Evolutionary conservation across 768 basidiomycete species (phyloP), one percentile per base, ranked within the genome.

Genomic region (Leucosporidium creatinivorum): DNA sequence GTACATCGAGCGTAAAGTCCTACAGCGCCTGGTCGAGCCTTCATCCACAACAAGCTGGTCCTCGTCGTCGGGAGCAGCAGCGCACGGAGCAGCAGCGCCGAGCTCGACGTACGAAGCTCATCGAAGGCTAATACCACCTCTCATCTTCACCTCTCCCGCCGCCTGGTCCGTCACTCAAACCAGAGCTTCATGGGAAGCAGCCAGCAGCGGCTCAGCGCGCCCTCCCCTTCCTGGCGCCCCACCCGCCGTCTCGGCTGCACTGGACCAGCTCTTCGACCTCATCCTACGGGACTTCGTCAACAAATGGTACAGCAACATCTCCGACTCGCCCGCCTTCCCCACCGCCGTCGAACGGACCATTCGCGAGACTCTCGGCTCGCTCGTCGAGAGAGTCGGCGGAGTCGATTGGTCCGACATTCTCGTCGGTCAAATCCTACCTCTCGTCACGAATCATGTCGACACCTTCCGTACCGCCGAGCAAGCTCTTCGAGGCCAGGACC

Each of bases 261-360:
- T 74, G 62, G 44, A 70, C 64, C 49, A 59, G 10, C 69, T 74
- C 66, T 52, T 72, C 59, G 28, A 58, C n/a, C 82, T 91, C 75
- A 83, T 91, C 67, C 85, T 90, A 30, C 82, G 88, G 59, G 91
- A 93, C 80, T 98, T 96, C 77, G 86, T 99, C 25, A 79, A 87
- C 62, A 84, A 84, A 18, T 99, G 94, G 94, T 99, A 94, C 81
- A 82, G 83, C 72, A 84, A 85, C 23, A 81, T 97, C 48, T 97
- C 94, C 8, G 83, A 86, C 17, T 93, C 91, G 0, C 86, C 89
- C 6, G 85, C 91, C 5, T 97, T 99, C 77, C 93, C 94, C 25
- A 82, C 85, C 67, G 87, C 91, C 13, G 87, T 94, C 58, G 89
- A 92, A 3, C 80, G 81, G 2, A 82, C 88, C 13, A 79, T 98